A percentile compares a stretch with the other conserved stretches of the same genome.
Evolutionary conservation across 1,139 yeast species (phyloP).

Genomic region (Hemisphaericaspora xylofermentans): DNA sequence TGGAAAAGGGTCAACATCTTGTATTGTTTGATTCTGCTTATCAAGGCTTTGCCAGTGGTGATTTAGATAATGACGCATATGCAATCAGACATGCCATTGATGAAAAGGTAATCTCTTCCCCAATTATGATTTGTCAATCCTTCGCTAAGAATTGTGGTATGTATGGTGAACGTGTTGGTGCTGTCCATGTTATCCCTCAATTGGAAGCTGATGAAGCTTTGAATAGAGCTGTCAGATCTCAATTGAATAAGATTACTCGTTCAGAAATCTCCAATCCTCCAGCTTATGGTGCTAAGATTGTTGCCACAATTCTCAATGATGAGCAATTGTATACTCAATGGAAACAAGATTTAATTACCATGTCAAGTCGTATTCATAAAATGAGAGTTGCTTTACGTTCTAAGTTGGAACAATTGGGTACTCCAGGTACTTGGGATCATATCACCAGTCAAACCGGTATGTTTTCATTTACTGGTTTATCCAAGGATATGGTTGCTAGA

Average conservation of each 20-base stretch:
- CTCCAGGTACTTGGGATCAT: slow-evolving; percentile 94
- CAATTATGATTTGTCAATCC: slow-evolving; percentile 84
- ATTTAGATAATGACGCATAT: slow-evolving; percentile 78
- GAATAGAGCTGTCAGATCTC: slow-evolving; percentile 62
- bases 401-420: slow-evolving; percentile 57
- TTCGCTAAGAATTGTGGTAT: slow-evolving; percentile 96
- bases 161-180: slow-evolving; percentile 98
- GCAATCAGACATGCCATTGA: slow-evolving; percentile 82
- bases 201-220: slow-evolving; percentile 32
- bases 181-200: slow-evolving; percentile 70
- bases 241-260: slow-evolving; percentile 74
- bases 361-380: slow-evolving; percentile 79
- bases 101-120: slow-evolving; percentile 38
- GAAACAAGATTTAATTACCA: slow-evolving; percentile 80
- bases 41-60: slow-evolving; percentile 60
- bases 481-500: slow-evolving; percentile 74
- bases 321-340: slow-evolving; percentile 72
- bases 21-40: slow-evolving; percentile 49
- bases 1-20: slow-evolving; percentile 37
- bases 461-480: slow-evolving; percentile 93
- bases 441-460: slow-evolving; percentile 91
- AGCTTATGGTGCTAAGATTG: slow-evolving; percentile 93
- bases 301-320: slow-evolving; percentile 69
- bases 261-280: slow-evolving; percentile 94
- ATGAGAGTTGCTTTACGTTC: slow-evolving; percentile 73